Conservation (phyloP, 2,329 filamentous ascomycete genomes). For the Talaromyces amestolkiae region DNA sequence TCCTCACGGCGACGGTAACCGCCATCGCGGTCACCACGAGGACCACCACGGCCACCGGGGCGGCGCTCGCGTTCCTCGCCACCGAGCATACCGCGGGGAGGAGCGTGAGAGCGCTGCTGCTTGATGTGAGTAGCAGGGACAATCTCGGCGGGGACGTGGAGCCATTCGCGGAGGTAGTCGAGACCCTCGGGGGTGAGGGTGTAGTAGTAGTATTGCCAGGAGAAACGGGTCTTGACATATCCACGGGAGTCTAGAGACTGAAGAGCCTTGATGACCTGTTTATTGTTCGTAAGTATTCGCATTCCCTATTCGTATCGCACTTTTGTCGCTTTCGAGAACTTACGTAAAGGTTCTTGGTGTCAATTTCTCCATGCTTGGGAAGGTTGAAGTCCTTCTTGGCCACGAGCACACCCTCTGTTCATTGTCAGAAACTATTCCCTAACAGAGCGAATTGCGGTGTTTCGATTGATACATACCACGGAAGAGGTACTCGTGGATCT, state of each 20-base stretch:
- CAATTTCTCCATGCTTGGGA: constrained; percentile 95
- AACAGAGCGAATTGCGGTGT: constrained; percentile 11
- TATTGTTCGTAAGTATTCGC: constrained; percentile 4
- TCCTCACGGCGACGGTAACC: constrained; percentile 88
- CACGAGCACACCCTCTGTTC: constrained; percentile 75
- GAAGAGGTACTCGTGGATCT: constrained; percentile 99
- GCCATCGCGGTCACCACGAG: constrained; percentile 64
- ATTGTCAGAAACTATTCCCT: constrained; percentile 5
- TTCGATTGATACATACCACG: constrained; percentile 58
- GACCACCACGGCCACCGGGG: constrained; percentile 77
- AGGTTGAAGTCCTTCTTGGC: constrained; percentile 99
- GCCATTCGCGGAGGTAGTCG: constrained; percentile 99
- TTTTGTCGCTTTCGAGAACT: constrained; percentile 22
- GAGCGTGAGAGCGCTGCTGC: constrained; percentile 98
- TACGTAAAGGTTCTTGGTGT: constrained; percentile 98
- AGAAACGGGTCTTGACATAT: constrained; percentile 99
- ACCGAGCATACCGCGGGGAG: constrained; percentile 97
- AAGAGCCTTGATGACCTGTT: constrained; percentile 87
- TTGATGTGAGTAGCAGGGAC: constrained; percentile 99
- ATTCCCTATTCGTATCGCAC: neutral
- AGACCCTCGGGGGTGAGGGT: constrained; percentile 99
- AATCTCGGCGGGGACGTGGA: constrained; percentile 98
- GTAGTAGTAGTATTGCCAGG: constrained; percentile 99
- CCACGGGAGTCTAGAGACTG: constrained; percentile 98
- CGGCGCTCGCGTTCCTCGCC: constrained; percentile 75